phyloP scores from a whole-genome alignment of 169 alveolate genomes.

The Plasmodium gonderi region DNA sequence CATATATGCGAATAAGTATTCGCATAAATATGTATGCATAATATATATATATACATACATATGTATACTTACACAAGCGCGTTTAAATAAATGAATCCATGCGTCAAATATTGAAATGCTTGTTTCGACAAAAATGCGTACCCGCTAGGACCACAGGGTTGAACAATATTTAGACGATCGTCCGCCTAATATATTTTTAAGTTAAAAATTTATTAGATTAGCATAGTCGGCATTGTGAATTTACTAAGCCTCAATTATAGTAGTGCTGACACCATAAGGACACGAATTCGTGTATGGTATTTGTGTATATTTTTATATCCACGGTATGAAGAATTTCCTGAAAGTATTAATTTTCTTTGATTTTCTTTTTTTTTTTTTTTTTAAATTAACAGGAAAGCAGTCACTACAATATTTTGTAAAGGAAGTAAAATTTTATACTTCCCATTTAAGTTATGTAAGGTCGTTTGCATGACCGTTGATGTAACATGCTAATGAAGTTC shows the following conservation, averaged over 20 bases:
- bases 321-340: neutral
- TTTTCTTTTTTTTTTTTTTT: neutral
- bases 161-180: neutral
- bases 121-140: neutral
- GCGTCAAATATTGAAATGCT: neutral
- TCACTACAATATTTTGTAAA: neutral
- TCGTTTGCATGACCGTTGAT: neutral
- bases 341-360: neutral
- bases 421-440: neutral
- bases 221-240: neutral
- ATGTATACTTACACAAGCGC: neutral
- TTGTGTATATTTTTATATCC: neutral
- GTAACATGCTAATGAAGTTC: neutral
- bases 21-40: neutral
- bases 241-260: neutral
- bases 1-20: neutral
- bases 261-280: neutral
- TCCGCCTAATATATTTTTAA: neutral
- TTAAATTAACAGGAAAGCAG: neutral
- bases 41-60: neutral
- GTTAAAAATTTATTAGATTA: neutral
- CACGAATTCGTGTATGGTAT: neutral
- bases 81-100: neutral
- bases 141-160: neutral
- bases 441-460: neutral